These are phyloP conservation scores for Mortierella alpina DNA, from an alignment of 192 early-diverging fungal genomes.

Conservation along the genomic window DNA sequence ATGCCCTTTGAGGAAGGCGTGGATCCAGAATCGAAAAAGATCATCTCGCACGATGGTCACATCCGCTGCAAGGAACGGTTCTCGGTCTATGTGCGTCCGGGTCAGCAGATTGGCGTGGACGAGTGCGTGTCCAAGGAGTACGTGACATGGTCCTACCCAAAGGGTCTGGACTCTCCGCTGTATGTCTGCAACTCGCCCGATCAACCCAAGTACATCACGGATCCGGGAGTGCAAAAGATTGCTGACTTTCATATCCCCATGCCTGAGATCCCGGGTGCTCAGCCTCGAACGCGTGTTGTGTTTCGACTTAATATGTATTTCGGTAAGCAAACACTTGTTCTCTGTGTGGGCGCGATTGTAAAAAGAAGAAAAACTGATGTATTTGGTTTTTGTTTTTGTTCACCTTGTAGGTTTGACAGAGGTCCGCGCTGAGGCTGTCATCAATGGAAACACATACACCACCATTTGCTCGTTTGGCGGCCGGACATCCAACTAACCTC, in stretches of 20 bases:
- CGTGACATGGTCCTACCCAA: slow-evolving; percentile 49
- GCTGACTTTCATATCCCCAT: slow-evolving; percentile 60
- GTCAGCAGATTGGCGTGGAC: slow-evolving; percentile 51
- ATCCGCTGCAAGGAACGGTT: slow-evolving; percentile 61
- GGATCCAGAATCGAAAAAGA: slow-evolving; percentile 57
- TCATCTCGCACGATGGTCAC: slow-evolving; percentile 58
- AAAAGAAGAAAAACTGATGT: background rate
- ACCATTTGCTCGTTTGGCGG: slow-evolving; percentile 60
- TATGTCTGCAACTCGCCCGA: slow-evolving; percentile 50
- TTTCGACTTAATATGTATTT: slow-evolving; percentile 51
- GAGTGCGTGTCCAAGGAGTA: slow-evolving; percentile 52
- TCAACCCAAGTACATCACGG: slow-evolving; percentile 58
- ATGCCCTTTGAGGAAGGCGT: slow-evolving; percentile 63
- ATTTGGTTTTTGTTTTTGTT: background rate
- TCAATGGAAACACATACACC: slow-evolving; percentile 59
- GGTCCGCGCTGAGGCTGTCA: slow-evolving; percentile 61
- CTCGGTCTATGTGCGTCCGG: slow-evolving; percentile 58
- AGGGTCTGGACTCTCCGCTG: slow-evolving; percentile 42
- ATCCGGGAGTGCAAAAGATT: slow-evolving; percentile 56
- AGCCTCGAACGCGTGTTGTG: slow-evolving; percentile 55
- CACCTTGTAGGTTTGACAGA: slow-evolving; percentile 55
- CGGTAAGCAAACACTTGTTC: slow-evolving; percentile 9
- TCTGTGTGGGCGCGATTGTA: background rate
- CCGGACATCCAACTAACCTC: no score
- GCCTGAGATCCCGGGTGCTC: slow-evolving; percentile 49